Conservation (phyloP, 768 basidiomycete genomes). For the Tylopilus rubrobrunneus region DNA sequence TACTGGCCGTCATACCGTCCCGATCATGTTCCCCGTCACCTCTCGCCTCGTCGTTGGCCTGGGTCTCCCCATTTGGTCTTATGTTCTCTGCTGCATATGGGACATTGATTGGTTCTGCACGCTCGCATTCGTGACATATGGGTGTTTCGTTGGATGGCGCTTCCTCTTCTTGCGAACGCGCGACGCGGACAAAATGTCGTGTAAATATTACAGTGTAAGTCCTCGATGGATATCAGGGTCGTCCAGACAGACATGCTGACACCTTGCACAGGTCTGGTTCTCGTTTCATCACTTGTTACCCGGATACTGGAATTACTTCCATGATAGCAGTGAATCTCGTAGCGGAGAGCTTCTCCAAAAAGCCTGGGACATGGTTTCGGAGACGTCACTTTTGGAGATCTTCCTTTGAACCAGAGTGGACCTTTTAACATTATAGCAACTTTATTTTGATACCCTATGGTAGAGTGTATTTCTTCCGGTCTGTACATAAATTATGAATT, state of each 20-base stretch:
- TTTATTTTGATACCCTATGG: not conserved
- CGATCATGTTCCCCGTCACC: constrained; percentile 38
- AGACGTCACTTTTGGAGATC: constrained; percentile 1
- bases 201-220: constrained; percentile 36
- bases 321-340: constrained; percentile 8
- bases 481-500: not conserved
- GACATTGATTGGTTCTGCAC: constrained; percentile 26
- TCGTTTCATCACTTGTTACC: constrained; percentile 34
- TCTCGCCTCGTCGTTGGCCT: constrained; percentile 33
- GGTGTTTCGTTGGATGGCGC: constrained; percentile 32
- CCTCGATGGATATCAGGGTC: not conserved
- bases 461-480: not conserved
- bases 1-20: constrained; percentile 39
- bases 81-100: constrained; percentile 34
- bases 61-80: constrained; percentile 37
- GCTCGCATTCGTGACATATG: constrained; percentile 28
- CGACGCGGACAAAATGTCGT: constrained; percentile 32
- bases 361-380: constrained; percentile 16
- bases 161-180: constrained; percentile 29
- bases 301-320: constrained; percentile 35
- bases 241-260: not conserved
- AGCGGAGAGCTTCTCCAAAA: constrained; percentile 16
- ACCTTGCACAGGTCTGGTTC: constrained; percentile 30
- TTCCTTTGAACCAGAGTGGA: not conserved
- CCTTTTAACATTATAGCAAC: not conserved